phyloP scores from a whole-genome alignment of 352 stramenopile species.

The Thalassiosira exigua region DNA sequence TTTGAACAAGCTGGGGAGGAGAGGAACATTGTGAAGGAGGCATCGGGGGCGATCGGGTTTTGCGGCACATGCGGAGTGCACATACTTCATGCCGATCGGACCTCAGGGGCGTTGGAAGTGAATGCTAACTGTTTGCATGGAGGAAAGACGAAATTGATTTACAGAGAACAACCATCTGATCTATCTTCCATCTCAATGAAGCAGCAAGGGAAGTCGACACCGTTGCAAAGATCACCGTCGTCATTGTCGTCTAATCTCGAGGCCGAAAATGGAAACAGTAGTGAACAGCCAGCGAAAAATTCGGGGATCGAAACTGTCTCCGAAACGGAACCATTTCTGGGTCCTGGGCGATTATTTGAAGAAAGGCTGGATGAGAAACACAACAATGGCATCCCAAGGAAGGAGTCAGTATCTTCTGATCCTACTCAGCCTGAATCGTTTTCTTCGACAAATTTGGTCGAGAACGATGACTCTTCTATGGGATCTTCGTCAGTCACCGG shows the following conservation, averaged over 20 bases:
- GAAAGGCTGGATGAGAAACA: neutral
- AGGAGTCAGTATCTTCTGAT: slow-evolving; percentile 34
- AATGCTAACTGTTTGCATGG: slow-evolving; percentile 60
- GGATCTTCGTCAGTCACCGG: slow-evolving; percentile 40
- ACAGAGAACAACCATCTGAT: slow-evolving; percentile 3
- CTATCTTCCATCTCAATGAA: neutral
- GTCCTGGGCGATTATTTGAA: neutral
- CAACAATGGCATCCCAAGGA: slow-evolving; percentile 7
- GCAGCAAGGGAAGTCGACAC: slow-evolving; percentile 13
- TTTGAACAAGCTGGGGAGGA: slow-evolving; percentile 10
- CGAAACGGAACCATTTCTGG: slow-evolving; percentile 29
- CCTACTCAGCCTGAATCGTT: slow-evolving; percentile 36
- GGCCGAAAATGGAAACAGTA: slow-evolving; percentile 13
- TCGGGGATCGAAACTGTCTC: slow-evolving; percentile 23
- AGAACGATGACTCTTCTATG: slow-evolving; percentile 56
- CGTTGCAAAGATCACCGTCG: neutral
- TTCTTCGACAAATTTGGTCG: slow-evolving; percentile 32
- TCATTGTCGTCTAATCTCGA: slow-evolving; percentile 12
- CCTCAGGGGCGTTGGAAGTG: slow-evolving; percentile 45
- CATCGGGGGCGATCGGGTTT: slow-evolving; percentile 47
- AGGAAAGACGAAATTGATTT: neutral
- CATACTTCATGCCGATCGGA: slow-evolving; percentile 45
- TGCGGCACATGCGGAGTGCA: slow-evolving; percentile 58
- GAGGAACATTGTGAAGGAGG: neutral
- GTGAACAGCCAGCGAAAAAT: slow-evolving; percentile 6